These are phyloP conservation scores for Asparagopsis taxiformis DNA, from an alignment of 31 red algal species.

Conservation along the genomic window DNA sequence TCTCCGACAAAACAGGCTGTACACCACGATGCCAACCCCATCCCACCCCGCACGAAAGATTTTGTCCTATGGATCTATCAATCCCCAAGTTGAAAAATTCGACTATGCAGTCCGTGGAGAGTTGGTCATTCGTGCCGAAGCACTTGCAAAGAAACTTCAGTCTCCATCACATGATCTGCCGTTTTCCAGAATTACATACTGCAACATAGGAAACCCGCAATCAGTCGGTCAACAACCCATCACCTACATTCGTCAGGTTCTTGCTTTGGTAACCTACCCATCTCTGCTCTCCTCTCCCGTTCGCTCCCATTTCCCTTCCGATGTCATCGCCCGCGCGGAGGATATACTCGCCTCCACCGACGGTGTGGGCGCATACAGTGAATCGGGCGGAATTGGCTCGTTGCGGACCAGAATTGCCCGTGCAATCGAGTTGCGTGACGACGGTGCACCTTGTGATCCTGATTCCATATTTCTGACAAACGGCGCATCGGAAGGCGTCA, in stretches of 20 bases:
- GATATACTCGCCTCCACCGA: constrained; percentile 28
- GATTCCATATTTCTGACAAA: no score
- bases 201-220: constrained; percentile 98
- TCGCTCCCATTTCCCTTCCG: constrained; percentile 44
- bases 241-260: constrained; percentile 77
- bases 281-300: constrained; percentile 15
- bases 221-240: constrained; percentile 76
- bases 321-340: constrained; percentile 60
- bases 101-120: constrained; percentile 93
- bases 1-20: no score
- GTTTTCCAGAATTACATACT: constrained; percentile 66
- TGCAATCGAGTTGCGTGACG: no score
- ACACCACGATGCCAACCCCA: no score
- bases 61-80: no score
- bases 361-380: no score
- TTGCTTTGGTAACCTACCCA: constrained; percentile 69
- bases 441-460: no score
- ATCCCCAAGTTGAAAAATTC: constrained; percentile 32
- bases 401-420: no score
- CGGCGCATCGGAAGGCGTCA: constrained; percentile 19
- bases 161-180: constrained; percentile 23
- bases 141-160: constrained; percentile 16
- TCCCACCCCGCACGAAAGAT: no score
- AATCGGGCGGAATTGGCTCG: no score
- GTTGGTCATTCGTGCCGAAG: constrained; percentile 64